A percentile compares a stretch with the other conserved stretches of the same genome.
Evolutionary conservation across 2,329 filamentous ascomycete genomes (phyloP).

Genomic region (Colletotrichum lentis): DNA sequence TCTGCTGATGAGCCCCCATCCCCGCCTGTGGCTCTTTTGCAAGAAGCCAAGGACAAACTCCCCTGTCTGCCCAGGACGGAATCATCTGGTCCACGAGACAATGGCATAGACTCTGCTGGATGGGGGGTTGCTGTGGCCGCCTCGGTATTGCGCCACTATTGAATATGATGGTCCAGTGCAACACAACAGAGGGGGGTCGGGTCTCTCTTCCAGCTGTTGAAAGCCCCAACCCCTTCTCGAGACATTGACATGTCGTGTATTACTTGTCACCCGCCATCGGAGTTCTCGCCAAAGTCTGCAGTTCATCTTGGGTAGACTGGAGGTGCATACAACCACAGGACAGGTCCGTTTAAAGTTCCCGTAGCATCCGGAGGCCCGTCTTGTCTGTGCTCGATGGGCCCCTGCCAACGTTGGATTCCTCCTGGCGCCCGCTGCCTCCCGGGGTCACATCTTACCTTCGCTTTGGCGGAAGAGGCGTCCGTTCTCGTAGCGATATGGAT

Average conservation of each 20-base stretch:
- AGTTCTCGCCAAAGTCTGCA: neutral
- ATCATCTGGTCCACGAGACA: neutral
- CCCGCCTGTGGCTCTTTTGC: neutral
- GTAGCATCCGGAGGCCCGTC: constrained; percentile 11
- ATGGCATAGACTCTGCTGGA: neutral
- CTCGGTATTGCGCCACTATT: neutral
- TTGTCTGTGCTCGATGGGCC: constrained; percentile 18
- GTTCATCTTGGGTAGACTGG: constrained; percentile 19
- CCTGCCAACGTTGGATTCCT: constrained; percentile 10
- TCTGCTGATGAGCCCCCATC: neutral
- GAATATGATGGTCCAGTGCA: neutral
- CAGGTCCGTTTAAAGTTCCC: constrained; percentile 27
- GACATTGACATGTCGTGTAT: neutral
- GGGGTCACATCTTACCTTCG: neutral
- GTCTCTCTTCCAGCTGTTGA: neutral
- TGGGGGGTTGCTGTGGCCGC: neutral
- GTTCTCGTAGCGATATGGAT: constrained; percentile 14
- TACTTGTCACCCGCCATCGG: neutral
- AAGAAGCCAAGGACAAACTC: neutral
- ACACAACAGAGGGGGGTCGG: neutral
- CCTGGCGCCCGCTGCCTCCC: constrained; percentile 1
- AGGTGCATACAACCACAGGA: neutral
- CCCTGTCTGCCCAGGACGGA: neutral
- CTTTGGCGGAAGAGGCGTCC: constrained; percentile 5
- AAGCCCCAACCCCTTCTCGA: neutral